Conservation (phyloP, 2,329 filamentous ascomycete genomes). For the Trichophyton equinum region DNA sequence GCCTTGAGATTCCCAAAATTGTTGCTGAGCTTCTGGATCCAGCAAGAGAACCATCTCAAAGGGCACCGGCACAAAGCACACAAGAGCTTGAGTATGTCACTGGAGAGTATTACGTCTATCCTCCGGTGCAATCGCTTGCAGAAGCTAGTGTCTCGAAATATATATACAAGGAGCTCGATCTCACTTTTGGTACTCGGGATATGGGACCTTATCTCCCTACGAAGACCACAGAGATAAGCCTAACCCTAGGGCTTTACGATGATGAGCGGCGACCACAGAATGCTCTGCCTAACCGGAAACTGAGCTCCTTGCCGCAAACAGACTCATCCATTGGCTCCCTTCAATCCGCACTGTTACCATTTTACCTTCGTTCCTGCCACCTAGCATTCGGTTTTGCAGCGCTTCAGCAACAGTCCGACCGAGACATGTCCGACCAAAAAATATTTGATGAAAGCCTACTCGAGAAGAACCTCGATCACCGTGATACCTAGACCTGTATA, state of each 20-base stretch:
- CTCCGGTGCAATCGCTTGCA: constrained; percentile 21
- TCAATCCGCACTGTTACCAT: constrained; percentile 22
- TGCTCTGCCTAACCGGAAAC: not conserved
- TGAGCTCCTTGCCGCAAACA: not conserved
- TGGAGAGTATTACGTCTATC: constrained; percentile 25
- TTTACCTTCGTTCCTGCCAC: constrained; percentile 27
- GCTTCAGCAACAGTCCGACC: not conserved
- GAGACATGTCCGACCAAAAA: not conserved
- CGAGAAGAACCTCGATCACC: not conserved
- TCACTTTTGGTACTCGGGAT: constrained; percentile 23
- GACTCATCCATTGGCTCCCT: constrained; percentile 9
- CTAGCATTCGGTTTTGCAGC: constrained; percentile 27
- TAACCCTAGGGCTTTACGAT: constrained; percentile 18
- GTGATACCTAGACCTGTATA: not conserved
- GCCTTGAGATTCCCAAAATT: constrained; percentile 20
- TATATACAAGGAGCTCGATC: constrained; percentile 21
- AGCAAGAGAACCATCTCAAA: not conserved
- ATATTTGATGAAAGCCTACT: not conserved
- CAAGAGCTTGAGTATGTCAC: constrained; percentile 10
- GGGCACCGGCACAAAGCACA: not conserved
- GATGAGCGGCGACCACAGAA: constrained; percentile 8
- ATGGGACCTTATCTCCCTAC: constrained; percentile 23
- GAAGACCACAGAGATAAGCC: constrained; percentile 21
- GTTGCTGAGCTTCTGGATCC: not conserved
- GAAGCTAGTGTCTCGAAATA: constrained; percentile 22